These are phyloP conservation scores for Elongisporangium anandrum DNA, from an alignment of 352 stramenopile genomes.

Conservation along the genomic window DNA sequence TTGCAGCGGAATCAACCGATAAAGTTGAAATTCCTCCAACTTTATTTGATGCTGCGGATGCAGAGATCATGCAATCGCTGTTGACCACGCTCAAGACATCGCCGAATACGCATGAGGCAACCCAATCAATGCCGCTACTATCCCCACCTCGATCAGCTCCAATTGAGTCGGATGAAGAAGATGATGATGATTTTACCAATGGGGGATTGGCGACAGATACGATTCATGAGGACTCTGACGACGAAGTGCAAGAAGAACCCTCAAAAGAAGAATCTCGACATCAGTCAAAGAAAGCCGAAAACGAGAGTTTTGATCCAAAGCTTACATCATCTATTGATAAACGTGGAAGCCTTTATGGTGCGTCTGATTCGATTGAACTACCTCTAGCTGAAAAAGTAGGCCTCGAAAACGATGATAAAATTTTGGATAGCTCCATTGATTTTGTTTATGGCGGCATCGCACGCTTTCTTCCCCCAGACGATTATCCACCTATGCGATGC, in stretches of 20 bases:
- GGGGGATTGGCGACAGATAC: slow-evolving; percentile 1
- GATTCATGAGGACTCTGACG: slow-evolving; percentile 29
- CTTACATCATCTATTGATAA: background rate
- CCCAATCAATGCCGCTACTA: slow-evolving; percentile 1
- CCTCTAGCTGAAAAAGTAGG: background rate
- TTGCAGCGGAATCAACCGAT: slow-evolving; percentile 1
- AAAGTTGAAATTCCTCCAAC: slow-evolving; percentile 13
- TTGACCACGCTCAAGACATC: background rate
- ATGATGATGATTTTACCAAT: slow-evolving; percentile 19
- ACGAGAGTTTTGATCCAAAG: background rate
- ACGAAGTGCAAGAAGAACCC: slow-evolving; percentile 21
- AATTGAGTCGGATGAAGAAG: slow-evolving; percentile 11
- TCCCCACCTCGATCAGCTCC: background rate
- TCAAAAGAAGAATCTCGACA: background rate
- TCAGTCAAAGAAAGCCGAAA: background rate
- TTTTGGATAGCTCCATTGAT: slow-evolving; percentile 46
- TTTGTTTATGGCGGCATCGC: slow-evolving; percentile 51
- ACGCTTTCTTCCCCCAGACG: slow-evolving; percentile 57
- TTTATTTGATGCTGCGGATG: slow-evolving; percentile 53
- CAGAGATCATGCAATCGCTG: slow-evolving; percentile 40
- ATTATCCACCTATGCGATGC: slow-evolving; percentile 53
- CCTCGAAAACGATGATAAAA: slow-evolving; percentile 9
- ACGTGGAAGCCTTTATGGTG: background rate
- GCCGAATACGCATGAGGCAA: background rate
- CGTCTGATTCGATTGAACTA: background rate